Percentiles rank a stretch among this genome's conserved stretches.
These are phyloP conservation scores for Anthostomella pinea DNA, from an alignment of 2,329 filamentous ascomycete genomes.

Conservation along the genomic window DNA sequence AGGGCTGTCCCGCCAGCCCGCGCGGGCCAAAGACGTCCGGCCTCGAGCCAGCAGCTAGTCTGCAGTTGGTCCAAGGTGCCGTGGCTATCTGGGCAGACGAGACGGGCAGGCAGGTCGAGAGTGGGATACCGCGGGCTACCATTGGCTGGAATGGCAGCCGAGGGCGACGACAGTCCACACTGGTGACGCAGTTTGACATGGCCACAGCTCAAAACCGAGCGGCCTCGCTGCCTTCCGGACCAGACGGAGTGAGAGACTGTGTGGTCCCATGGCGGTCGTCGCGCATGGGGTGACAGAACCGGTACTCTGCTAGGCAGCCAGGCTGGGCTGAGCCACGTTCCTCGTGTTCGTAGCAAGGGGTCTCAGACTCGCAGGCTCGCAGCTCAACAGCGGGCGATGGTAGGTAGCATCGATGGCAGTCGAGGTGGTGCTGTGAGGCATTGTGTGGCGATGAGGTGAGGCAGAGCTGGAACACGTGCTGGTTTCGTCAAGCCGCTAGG, in stretches of 20 bases:
- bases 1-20: conserved; percentile 26
- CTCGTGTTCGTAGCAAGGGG: not conserved
- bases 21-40: conserved; percentile 33
- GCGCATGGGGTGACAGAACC: too few relatives aligned
- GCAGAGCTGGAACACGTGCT: conserved; percentile 45
- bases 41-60: conserved; percentile 26
- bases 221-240: conserved; percentile 11
- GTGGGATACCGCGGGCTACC: conserved; percentile 4
- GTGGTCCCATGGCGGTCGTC: too few relatives aligned
- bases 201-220: not conserved
- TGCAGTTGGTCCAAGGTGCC: conserved; percentile 26
- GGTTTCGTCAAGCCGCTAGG: conserved; percentile 41
- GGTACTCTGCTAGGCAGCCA: too few relatives aligned
- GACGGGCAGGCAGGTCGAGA: conserved; percentile 6
- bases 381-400: too few relatives aligned
- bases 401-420: conserved; percentile 3
- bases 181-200: conserved; percentile 17
- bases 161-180: conserved; percentile 14
- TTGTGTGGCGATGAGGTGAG: conserved; percentile 36
- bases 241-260: conserved; percentile 9
- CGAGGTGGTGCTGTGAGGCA: conserved; percentile 17
- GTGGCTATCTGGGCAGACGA: conserved; percentile 13
- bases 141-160: conserved; percentile 24
- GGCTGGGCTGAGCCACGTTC: conserved; percentile 2
- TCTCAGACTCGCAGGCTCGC: too few relatives aligned